Evolutionary conservation across 2,329 filamentous ascomycete genomes (phyloP).

Genomic region (Aspergillus pseudotamarii): DNA sequence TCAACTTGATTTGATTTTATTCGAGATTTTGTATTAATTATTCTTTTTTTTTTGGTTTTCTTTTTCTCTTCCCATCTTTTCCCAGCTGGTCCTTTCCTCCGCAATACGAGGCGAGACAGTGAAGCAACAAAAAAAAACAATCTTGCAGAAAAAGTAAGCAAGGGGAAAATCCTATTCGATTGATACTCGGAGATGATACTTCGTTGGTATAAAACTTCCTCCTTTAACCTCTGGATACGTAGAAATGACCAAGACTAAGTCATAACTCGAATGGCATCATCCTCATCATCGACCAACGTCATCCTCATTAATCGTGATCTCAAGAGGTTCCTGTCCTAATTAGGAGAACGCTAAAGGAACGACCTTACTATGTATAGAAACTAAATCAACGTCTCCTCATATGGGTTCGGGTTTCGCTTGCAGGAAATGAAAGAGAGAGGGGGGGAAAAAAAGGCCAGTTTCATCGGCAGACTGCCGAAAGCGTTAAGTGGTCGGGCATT

Average conservation of each 20-base stretch:
- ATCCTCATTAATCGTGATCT: not conserved
- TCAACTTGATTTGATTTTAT: no score
- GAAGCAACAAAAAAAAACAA: not conserved
- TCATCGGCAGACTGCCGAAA: not conserved
- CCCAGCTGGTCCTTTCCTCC: not conserved
- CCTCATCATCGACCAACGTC: not conserved
- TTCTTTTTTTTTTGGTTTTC: not conserved
- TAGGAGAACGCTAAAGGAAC: not conserved
- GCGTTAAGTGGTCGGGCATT: not conserved
- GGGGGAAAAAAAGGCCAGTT: not conserved
- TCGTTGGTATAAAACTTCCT: not conserved
- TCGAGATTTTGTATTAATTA: no score
- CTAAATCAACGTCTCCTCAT: not conserved
- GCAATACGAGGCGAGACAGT: not conserved
- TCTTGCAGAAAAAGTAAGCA: not conserved
- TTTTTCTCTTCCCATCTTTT: not conserved
- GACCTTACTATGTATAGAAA: not conserved
- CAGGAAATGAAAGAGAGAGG: not conserved
- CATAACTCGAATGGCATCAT: not conserved
- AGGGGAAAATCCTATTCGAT: not conserved
- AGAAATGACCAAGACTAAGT: no score
- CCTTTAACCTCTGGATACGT: not conserved
- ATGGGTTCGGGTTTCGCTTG: not conserved
- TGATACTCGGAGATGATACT: constrained; percentile 1
- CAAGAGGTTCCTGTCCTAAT: not conserved